phyloP scores from a whole-genome alignment of 2,329 filamentous ascomycete genomes.

The Scleromitrula shiraiana region DNA sequence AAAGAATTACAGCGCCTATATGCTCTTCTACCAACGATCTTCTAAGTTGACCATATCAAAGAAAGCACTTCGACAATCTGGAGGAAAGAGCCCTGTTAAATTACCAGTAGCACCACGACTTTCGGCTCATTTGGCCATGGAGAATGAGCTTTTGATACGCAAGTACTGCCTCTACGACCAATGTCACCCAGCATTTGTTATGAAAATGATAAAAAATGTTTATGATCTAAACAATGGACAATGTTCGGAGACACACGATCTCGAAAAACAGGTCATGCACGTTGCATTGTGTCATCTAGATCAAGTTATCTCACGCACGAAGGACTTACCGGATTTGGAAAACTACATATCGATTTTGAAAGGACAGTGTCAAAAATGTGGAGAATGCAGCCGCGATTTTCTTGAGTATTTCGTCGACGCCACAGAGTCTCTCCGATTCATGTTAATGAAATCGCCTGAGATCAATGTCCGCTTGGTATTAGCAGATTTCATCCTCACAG shows the following conservation, averaged over 20 bases:
- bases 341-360: constrained; percentile 45
- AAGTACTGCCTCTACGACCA: constrained; percentile 75
- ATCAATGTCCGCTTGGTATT: constrained; percentile 44
- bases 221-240: constrained; percentile 38
- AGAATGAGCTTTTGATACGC: constrained; percentile 67
- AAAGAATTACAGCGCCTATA: constrained; percentile 85
- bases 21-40: constrained; percentile 90
- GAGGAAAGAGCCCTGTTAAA: constrained; percentile 35
- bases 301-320: constrained; percentile 64
- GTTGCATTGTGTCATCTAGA: constrained; percentile 60
- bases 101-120: constrained; percentile 39
- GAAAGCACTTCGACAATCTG: constrained; percentile 33
- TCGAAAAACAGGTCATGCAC: constrained; percentile 44
- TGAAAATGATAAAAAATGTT: constrained; percentile 50
- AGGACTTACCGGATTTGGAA: constrained; percentile 57
- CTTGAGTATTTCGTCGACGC: constrained; percentile 53
- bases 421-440: constrained; percentile 50
- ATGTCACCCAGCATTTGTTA: constrained; percentile 59
- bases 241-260: constrained; percentile 41
- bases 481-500: constrained; percentile 42
- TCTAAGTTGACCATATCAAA: constrained; percentile 53
- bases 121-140: constrained; percentile 53
- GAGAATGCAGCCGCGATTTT: constrained; percentile 48
- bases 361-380: constrained; percentile 41
- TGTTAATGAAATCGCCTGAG: constrained; percentile 57